Evolutionary conservation across 2,329 filamentous ascomycete genomes (phyloP).

Genomic region (Podosphaera aphanis): DNA sequence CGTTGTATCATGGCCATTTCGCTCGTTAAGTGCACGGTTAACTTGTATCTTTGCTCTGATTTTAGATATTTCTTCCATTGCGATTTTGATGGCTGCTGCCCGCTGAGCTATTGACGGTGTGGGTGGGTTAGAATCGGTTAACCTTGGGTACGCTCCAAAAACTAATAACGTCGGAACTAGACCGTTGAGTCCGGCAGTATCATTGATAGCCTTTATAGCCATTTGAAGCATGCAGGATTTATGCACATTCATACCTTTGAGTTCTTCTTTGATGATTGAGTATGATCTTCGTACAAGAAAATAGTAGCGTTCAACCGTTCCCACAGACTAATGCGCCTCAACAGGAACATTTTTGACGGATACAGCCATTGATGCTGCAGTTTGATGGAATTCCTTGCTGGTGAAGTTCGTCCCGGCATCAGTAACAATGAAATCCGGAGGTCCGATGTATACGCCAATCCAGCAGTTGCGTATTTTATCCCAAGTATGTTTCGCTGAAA

Average conservation of each 20-base stretch:
- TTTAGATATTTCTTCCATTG: slow-evolving; percentile 2
- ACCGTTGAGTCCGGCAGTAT: background rate
- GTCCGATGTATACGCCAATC: background rate
- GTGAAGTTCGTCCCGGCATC: background rate
- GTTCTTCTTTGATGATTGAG: background rate
- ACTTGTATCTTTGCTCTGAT: background rate
- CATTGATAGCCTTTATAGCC: slow-evolving; percentile 1
- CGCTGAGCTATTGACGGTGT: background rate
- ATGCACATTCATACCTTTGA: background rate
- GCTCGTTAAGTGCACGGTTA: background rate
- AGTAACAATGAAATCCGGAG: background rate
- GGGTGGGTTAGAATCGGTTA: background rate
- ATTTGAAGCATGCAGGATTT: background rate
- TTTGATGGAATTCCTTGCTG: background rate
- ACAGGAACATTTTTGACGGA: background rate
- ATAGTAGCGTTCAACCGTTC: background rate
- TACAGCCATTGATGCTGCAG: background rate
- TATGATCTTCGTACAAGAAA: background rate
- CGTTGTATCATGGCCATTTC: slow-evolving; percentile 1
- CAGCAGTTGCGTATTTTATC: background rate
- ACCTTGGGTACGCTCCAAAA: background rate
- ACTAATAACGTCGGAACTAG: too few relatives aligned
- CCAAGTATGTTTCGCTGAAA: background rate
- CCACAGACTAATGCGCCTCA: background rate
- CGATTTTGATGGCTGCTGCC: slow-evolving; percentile 2